A percentile compares a stretch with the other conserved stretches of the same genome.
phyloP scores from a whole-genome alignment of 257 asterid genomes.

The Osmanthus fragrans region DNA sequence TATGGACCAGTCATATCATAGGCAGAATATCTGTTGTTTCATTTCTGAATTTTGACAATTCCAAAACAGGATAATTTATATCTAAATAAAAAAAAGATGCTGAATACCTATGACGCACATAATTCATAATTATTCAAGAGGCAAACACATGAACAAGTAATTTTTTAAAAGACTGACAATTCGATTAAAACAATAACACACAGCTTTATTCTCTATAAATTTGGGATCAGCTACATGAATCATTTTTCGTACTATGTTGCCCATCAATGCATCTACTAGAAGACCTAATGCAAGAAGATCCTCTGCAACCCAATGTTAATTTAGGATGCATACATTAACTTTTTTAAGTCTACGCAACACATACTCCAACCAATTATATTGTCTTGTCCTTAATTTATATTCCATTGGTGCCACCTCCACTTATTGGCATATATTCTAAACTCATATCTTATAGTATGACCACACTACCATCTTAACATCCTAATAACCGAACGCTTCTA shows the following conservation, averaged over 20 bases:
- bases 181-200: not conserved
- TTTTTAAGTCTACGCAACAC: too few species aligned
- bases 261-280: too few species aligned
- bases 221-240: not conserved
- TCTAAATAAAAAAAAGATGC: constrained; percentile 10
- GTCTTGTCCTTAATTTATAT: too few species aligned
- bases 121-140: not conserved
- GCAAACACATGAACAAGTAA: not conserved
- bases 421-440: too few species aligned
- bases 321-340: too few species aligned
- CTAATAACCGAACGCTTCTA: too few species aligned
- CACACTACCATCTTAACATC: too few species aligned
- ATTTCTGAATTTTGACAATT: constrained; percentile 9
- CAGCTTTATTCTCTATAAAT: constrained; percentile 25
- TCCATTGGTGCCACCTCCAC: too few species aligned
- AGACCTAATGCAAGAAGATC: too few species aligned
- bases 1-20: not conserved
- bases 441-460: too few species aligned
- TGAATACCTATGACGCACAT: not conserved
- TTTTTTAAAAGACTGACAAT: not conserved
- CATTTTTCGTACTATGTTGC: not conserved
- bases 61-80: not conserved
- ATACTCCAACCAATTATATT: too few species aligned
- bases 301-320: too few species aligned
- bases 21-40: constrained; percentile 1